These are phyloP conservation scores for Albophoma yamanashiensis DNA, from an alignment of 2,329 filamentous ascomycete genomes.

Conservation along the genomic window DNA sequence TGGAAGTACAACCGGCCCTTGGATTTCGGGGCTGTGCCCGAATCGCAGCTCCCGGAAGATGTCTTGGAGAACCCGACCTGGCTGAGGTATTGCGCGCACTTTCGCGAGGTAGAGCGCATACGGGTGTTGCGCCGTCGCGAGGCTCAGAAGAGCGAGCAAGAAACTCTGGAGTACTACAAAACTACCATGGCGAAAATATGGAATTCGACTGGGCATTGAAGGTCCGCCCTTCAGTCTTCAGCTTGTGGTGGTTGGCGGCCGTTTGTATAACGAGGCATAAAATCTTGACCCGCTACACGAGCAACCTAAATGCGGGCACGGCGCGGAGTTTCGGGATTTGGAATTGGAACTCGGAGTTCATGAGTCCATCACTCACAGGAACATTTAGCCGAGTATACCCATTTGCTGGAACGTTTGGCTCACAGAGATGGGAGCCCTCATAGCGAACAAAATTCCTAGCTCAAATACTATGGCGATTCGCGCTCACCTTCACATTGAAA, in stretches of 20 bases:
- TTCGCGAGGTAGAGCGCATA: constrained; percentile 13
- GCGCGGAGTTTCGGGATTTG: not conserved
- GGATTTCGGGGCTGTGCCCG: constrained; percentile 26
- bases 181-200: constrained; percentile 1
- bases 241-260: not conserved
- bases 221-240: not conserved
- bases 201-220: not conserved
- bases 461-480: not conserved
- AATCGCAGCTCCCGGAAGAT: constrained; percentile 30
- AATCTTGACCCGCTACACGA: not conserved
- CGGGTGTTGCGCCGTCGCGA: constrained; percentile 2
- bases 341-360: not conserved
- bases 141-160: constrained; percentile 9
- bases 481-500: not conserved
- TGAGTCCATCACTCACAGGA: not conserved
- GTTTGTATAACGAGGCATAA: not conserved
- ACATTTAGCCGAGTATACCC: not conserved
- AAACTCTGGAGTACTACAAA: constrained; percentile 11
- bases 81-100: constrained; percentile 26
- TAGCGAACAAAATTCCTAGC: not conserved
- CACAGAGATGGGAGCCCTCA: not conserved
- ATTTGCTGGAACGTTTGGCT: not conserved
- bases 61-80: constrained; percentile 34
- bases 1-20: constrained; percentile 14
- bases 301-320: not conserved